Conservation (phyloP, 2,329 filamentous ascomycete genomes). For the Beauveria medogensis region DNA sequence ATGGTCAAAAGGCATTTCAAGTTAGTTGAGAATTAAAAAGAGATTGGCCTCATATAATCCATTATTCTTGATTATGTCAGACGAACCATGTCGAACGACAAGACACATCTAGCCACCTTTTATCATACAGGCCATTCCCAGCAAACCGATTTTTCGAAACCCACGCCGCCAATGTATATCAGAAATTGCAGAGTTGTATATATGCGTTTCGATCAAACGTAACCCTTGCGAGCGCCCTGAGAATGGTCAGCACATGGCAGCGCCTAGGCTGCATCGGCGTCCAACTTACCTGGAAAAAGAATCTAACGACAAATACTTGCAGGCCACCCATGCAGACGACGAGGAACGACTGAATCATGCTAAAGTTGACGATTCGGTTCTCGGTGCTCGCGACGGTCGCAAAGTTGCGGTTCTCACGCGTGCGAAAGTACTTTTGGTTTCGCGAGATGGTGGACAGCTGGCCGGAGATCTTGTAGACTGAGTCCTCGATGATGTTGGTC, state of each 20-base stretch:
- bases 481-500: slow-evolving; percentile 81
- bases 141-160: slow-evolving; percentile 21
- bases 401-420: slow-evolving; percentile 97
- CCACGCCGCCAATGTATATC: slow-evolving; percentile 22
- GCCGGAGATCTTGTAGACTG: slow-evolving; percentile 87
- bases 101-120: slow-evolving; percentile 10
- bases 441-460: slow-evolving; percentile 89
- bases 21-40: neutral
- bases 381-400: slow-evolving; percentile 96
- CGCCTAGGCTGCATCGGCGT: neutral
- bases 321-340: slow-evolving; percentile 92
- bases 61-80: slow-evolving; percentile 8
- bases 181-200: slow-evolving; percentile 17
- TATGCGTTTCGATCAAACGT: slow-evolving; percentile 43
- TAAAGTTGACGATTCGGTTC: slow-evolving; percentile 93
- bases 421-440: slow-evolving; percentile 99
- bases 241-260: slow-evolving; percentile 4
- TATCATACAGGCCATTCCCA: slow-evolving; percentile 23
- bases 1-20: neutral
- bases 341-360: slow-evolving; percentile 81
- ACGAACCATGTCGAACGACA: neutral
- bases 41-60: slow-evolving; percentile 4
- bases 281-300: slow-evolving; percentile 82
- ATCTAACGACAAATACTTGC: slow-evolving; percentile 94
- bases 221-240: slow-evolving; percentile 59